Percentiles rank a stretch among this genome's conserved stretches.
Evolutionary conservation across 169 alveolate species (phyloP).

Genomic region (Ichthyophthirius multifiliis): DNA sequence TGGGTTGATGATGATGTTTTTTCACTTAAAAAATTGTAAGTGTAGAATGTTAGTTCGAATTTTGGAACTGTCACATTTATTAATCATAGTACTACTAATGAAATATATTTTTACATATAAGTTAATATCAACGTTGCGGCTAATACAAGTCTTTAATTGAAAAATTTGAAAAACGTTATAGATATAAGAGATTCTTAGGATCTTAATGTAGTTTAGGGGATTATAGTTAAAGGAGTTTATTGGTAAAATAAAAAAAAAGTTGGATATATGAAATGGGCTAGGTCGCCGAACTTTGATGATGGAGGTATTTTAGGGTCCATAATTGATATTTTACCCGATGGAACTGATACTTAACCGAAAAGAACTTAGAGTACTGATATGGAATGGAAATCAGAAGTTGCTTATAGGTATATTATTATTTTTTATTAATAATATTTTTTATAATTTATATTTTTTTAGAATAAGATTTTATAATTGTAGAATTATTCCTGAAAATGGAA

Average conservation of each 20-base stretch:
- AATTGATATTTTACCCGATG: conserved; percentile 13
- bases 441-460: not conserved
- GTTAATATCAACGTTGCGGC: not conserved
- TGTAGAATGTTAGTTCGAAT: not conserved
- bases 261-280: not conserved
- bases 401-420: not conserved
- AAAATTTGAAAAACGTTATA: not conserved
- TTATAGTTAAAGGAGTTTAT: not conserved
- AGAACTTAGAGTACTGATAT: conserved; percentile 13
- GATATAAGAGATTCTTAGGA: not conserved
- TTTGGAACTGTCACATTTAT: conserved; percentile 8
- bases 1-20: not conserved
- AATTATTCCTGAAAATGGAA: conserved; percentile 1
- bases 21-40: not conserved
- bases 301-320: conserved; percentile 23
- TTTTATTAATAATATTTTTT: not conserved
- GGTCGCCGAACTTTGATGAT: conserved; percentile 1
- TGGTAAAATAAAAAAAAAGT: conserved; percentile 9
- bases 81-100: not conserved
- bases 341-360: not conserved
- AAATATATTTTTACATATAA: conserved; percentile 9
- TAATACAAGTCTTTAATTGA: not conserved
- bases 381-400: conserved; percentile 29
- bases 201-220: conserved; percentile 4
- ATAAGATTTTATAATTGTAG: conserved; percentile 9